Percentiles rank a stretch among this genome's conserved stretches.
Evolutionary conservation across 768 basidiomycete genomes (phyloP).

Genomic region (Mycena filopes): DNA sequence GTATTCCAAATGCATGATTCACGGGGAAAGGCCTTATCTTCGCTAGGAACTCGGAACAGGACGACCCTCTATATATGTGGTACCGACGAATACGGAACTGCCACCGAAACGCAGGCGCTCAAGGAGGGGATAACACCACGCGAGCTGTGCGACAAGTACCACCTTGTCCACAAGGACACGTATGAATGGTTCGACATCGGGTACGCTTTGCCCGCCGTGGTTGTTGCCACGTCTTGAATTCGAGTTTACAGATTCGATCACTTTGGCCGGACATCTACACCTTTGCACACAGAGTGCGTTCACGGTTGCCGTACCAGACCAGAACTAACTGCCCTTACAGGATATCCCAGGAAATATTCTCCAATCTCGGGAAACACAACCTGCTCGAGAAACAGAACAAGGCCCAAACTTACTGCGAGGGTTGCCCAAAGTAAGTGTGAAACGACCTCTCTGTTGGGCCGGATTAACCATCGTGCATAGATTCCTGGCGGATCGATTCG

Average conservation of each 20-base stretch:
- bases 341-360: constrained; percentile 91
- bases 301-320: neutral
- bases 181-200: constrained; percentile 99
- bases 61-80: constrained; percentile 96
- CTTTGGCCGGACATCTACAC: constrained; percentile 95
- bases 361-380: constrained; percentile 81
- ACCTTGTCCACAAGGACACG: constrained; percentile 87
- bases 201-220: constrained; percentile 50
- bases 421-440: constrained; percentile 76
- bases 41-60: constrained; percentile 78
- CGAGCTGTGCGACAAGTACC: constrained; percentile 91
- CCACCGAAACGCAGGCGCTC: constrained; percentile 96
- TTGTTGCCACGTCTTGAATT: constrained; percentile 11
- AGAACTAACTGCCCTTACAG: constrained; percentile 50
- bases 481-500: constrained; percentile 96
- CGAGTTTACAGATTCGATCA: constrained; percentile 79
- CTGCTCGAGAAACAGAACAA: constrained; percentile 85
- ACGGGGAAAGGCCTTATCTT: constrained; percentile 7
- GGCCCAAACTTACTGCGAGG: constrained; percentile 95
- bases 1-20: neutral
- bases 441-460: neutral
- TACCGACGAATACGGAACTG: constrained; percentile 99
- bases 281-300: constrained; percentile 85
- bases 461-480: constrained; percentile 46
- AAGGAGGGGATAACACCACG: constrained; percentile 85